A percentile compares a stretch with the other conserved stretches of the same genome.
Evolutionary conservation across 768 basidiomycete genomes (phyloP).

Genomic region (Chalciporus piperatus): DNA sequence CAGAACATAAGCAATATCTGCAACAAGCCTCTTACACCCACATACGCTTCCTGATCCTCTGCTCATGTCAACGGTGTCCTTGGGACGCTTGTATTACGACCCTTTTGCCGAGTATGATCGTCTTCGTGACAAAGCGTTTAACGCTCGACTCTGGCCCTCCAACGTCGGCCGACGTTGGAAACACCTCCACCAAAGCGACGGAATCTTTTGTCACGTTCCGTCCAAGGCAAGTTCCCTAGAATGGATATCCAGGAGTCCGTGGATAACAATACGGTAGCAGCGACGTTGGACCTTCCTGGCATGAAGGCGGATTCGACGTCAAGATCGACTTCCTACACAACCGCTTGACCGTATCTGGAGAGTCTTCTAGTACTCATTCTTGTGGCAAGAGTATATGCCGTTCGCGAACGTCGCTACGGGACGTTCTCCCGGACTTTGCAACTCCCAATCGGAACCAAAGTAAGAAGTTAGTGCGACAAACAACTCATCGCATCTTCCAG

Average conservation of each 20-base stretch:
- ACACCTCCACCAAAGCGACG: not conserved
- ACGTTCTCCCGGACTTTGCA: no score
- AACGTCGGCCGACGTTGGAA: not conserved
- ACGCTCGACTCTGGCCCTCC: constrained; percentile 8
- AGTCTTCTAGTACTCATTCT: constrained; percentile 32
- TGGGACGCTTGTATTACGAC: constrained; percentile 3
- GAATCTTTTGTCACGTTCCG: not conserved
- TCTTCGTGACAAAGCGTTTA: constrained; percentile 22
- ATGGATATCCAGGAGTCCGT: constrained; percentile 48
- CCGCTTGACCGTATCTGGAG: constrained; percentile 47
- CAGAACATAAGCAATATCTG: not conserved
- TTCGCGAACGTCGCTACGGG: constrained; percentile 12
- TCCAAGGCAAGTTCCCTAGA: constrained; percentile 14
- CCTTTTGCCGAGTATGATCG: constrained; percentile 3
- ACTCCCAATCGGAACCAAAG: no score
- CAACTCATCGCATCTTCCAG: no score
- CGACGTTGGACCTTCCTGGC: constrained; percentile 56
- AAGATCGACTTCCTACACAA: constrained; percentile 46
- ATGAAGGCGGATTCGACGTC: constrained; percentile 47
- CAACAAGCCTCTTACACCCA: no score
- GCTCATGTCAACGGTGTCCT: not conserved
- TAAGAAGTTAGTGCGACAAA: no score
- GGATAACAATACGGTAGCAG: constrained; percentile 42
- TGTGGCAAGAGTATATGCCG: constrained; percentile 38
- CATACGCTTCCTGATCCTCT: not conserved